Evolutionary conservation across 1,284 basidiomycete species (phyloP).

Genomic region (Microbotryum silenes-acaulis): DNA sequence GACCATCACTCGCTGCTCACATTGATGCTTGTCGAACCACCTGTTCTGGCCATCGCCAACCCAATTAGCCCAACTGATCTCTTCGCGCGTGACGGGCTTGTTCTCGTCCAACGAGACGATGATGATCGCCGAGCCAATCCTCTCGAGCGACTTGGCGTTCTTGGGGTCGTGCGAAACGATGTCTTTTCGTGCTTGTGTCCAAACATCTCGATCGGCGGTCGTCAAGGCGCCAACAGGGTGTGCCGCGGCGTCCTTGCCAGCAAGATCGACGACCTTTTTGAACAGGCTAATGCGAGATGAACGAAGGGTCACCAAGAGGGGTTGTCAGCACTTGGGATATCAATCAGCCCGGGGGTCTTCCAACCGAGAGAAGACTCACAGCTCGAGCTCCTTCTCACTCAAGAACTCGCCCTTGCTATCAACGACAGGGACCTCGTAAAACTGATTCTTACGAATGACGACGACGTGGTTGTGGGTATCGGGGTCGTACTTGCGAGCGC

Average conservation of each 20-base stretch:
- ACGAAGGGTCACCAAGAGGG: not conserved
- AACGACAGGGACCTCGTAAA: slow-evolving; percentile 68
- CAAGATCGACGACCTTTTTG: slow-evolving; percentile 61
- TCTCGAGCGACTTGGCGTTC: slow-evolving; percentile 63
- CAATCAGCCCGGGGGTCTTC: too few relatives aligned
- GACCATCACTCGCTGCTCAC: slow-evolving; percentile 46
- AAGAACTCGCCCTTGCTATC: slow-evolving; percentile 58
- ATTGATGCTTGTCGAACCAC: slow-evolving; percentile 96
- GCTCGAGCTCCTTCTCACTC: slow-evolving; percentile 68
- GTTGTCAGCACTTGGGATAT: not conserved
- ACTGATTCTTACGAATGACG: slow-evolving; percentile 83
- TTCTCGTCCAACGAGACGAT: slow-evolving; percentile 78
- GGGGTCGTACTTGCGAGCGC: slow-evolving; percentile 72
- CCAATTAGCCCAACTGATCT: slow-evolving; percentile 79
- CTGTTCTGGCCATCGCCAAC: slow-evolving; percentile 85
- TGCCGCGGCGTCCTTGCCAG: slow-evolving; percentile 49
- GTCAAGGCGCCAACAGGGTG: slow-evolving; percentile 72
- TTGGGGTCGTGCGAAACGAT: slow-evolving; percentile 57
- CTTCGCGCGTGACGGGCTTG: slow-evolving; percentile 69
- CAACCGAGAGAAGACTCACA: slow-evolving; percentile 40
- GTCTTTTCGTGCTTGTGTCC: slow-evolving; percentile 62
- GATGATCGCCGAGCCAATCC: slow-evolving; percentile 84
- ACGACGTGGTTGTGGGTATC: slow-evolving; percentile 75
- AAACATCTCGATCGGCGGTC: slow-evolving; percentile 79
- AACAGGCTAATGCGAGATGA: slow-evolving; percentile 55